These are phyloP conservation scores for Phalaenopsis aphrodite DNA, from an alignment of 106 monocot species.

Conservation along the genomic window DNA sequence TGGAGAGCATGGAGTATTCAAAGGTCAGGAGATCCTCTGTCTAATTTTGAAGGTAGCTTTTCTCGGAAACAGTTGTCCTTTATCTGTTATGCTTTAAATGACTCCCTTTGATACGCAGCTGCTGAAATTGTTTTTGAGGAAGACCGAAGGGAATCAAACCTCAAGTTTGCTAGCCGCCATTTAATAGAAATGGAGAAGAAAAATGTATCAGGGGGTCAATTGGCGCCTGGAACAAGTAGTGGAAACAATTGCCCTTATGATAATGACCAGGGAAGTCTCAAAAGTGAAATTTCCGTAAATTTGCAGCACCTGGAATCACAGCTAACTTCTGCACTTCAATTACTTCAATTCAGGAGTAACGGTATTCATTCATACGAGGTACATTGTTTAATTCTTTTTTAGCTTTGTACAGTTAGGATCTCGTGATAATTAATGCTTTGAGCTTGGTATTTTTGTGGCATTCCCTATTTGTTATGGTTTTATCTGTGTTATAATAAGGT, in stretches of 20 bases:
- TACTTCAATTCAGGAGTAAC: slow-evolving; percentile 29
- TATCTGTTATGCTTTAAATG: neutral
- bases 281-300: slow-evolving; percentile 23
- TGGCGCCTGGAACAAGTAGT: slow-evolving; percentile 5
- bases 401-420: neutral
- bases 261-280: slow-evolving; percentile 8
- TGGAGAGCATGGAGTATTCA: slow-evolving; percentile 43
- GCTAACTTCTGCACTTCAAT: slow-evolving; percentile 28
- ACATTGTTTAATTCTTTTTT: neutral
- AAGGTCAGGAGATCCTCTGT: slow-evolving; percentile 21
- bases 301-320: slow-evolving; percentile 50
- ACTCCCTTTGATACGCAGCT: slow-evolving; percentile 24
- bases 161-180: slow-evolving; percentile 9
- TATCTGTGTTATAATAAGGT: too few species aligned
- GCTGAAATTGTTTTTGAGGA: slow-evolving; percentile 37
- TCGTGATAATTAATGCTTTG: neutral
- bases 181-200: slow-evolving; percentile 3
- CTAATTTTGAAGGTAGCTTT: slow-evolving; percentile 32
- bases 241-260: neutral
- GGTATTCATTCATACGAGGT: slow-evolving; percentile 24
- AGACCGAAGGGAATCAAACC: slow-evolving; percentile 8
- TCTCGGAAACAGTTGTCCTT: neutral
- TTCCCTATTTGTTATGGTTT: too few species aligned
- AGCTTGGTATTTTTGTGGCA: neutral
- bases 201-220: neutral